Base-by-base conservation (phyloP, 2,329 filamentous ascomycete species). In the Pseudofabraea citricarpa region DNA sequence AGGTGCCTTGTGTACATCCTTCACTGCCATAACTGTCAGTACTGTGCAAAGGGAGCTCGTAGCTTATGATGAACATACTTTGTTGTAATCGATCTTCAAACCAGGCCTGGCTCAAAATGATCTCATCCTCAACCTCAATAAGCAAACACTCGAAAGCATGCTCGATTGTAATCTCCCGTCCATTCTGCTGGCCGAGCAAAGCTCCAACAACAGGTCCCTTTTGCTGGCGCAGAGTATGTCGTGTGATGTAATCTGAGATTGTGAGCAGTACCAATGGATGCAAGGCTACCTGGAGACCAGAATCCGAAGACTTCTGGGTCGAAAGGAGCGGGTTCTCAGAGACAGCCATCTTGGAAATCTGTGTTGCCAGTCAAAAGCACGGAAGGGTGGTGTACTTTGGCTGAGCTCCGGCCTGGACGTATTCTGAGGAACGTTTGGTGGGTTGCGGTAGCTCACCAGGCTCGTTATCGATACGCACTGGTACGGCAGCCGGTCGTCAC, bases 221-320 rank as follows among this genome's bases (percentile, higher is more conserved):
- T 56, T 90, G 83, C 41, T 81, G 72, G 46, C 93, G 81, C 44
- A 95, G 75, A 1, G 84, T 87, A 65, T 95, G 90, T 47, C 93
- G 81, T 46, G 91, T 95, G 64, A 97, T 90, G 64, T 95, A 94
- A 66, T 98, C 93, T 55, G 91, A 95, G 58, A 98, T 93, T 52
- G 87, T 94, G 67, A 98, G 87, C 53, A 97, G 85, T 41, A 95
- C 90, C 38, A 98, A 83, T 20, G 93, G 93, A 60, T 98, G 93
- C 15, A 98, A 80, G 56, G 90, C 81, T 44, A 90, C 81, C 52
- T 89, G 84, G 35, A 94, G 79, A 40, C 81, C 80, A 16, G 83
- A 84, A 40, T 59, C 59, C 9, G 77, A 76, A 53, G 80, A 75
- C 65, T 81, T 85, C 57, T 81, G 75, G 45, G 72, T 74, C 5